Evolutionary conservation across 2,329 filamentous ascomycete species (phyloP).

Genomic region (Fusarium caatingaense): DNA sequence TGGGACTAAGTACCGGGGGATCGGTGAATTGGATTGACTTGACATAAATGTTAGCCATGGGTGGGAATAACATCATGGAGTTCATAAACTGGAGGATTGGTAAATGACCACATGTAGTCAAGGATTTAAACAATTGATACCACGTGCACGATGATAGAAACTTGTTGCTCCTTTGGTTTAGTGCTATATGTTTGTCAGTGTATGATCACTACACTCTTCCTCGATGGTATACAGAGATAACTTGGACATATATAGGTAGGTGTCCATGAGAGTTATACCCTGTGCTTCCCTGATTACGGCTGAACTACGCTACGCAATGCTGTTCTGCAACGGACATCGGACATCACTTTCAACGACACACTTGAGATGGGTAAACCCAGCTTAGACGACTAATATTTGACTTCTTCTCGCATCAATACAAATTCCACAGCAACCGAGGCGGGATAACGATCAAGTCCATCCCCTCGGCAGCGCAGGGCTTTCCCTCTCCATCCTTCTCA

Average conservation of each 20-base stretch:
- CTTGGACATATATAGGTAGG: background rate
- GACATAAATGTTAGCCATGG: slow-evolving; percentile 17
- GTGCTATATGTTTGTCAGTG: background rate
- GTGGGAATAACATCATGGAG: slow-evolving; percentile 9
- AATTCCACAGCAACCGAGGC: slow-evolving; percentile 51
- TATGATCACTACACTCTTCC: background rate
- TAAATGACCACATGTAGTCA: slow-evolving; percentile 32
- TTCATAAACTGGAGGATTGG: slow-evolving; percentile 23
- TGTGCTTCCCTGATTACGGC: background rate
- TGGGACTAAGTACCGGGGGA: background rate
- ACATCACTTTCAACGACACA: slow-evolving; percentile 20
- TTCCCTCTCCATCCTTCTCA: slow-evolving; percentile 76
- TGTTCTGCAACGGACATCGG: background rate
- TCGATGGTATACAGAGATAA: background rate
- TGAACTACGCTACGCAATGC: background rate
- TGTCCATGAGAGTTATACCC: no score
- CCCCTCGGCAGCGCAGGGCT: slow-evolving; percentile 93
- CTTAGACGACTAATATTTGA: slow-evolving; percentile 44
- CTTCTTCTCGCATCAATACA: slow-evolving; percentile 45
- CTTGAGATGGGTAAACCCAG: slow-evolving; percentile 36
- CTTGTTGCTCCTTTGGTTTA: background rate
- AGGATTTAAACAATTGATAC: slow-evolving; percentile 43
- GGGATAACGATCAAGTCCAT: slow-evolving; percentile 91
- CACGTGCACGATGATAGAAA: slow-evolving; percentile 28
- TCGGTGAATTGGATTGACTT: slow-evolving; percentile 29